Evolutionary conservation across 176 grass and related monocot species (phyloP).

Genomic region (Oryza meyeriana): DNA sequence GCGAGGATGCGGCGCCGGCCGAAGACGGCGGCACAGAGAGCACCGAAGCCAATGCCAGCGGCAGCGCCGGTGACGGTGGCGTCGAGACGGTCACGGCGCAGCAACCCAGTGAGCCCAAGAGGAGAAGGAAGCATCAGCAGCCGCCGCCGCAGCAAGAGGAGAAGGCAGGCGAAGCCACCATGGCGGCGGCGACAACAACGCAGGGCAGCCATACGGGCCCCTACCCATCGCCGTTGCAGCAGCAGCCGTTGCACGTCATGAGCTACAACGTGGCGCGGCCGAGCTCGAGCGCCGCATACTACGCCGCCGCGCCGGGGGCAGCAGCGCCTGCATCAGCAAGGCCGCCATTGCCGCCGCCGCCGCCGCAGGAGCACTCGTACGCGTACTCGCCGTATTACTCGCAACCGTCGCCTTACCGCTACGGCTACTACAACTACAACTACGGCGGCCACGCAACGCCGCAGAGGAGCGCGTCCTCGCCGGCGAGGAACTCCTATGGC

Average conservation of each 20-base stretch:
- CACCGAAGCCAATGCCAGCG: background rate
- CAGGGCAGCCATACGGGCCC: background rate
- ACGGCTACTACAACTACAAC: slow-evolving; percentile 17
- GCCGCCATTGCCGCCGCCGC: background rate
- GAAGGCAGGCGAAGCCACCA: background rate
- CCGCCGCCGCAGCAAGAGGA: background rate
- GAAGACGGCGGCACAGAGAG: background rate
- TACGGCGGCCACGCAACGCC: background rate
- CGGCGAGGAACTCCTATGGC: slow-evolving; percentile 11
- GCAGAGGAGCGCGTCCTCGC: background rate
- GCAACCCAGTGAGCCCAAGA: background rate
- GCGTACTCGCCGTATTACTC: background rate
- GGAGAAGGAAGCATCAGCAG: background rate
- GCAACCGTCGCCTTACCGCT: background rate
- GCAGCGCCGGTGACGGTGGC: background rate
- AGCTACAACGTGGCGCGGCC: slow-evolving; percentile 44
- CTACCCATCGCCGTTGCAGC: background rate
- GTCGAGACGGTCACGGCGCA: background rate
- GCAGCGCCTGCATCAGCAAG: background rate
- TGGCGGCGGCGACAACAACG: background rate
- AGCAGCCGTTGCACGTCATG: slow-evolving; percentile 26
- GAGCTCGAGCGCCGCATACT: slow-evolving; percentile 19
- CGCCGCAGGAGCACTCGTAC: slow-evolving; percentile 10
- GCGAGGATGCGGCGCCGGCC: background rate
- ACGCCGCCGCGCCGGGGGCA: background rate